Conservation (phyloP, 129 eudicot genomes). For the Heracleum sosnowskyi region DNA sequence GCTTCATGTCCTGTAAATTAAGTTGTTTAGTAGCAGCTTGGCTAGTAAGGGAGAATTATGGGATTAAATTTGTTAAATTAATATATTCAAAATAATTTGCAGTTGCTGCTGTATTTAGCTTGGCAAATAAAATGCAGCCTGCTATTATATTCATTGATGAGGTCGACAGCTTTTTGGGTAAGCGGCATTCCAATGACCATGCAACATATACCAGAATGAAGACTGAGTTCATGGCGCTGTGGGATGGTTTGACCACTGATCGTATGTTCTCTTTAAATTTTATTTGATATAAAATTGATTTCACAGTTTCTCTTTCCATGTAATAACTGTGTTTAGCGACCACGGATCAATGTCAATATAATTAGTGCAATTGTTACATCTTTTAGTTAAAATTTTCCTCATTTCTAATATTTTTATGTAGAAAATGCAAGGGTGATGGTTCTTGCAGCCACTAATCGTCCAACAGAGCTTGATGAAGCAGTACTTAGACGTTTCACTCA, state of each 20-base stretch:
- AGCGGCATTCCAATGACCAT: conserved; percentile 42
- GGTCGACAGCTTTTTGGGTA: conserved; percentile 60
- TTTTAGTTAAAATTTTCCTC: neutral
- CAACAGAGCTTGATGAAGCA: conserved; percentile 64
- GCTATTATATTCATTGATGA: conserved; percentile 61
- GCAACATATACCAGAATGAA: conserved; percentile 50
- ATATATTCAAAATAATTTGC: conserved; percentile 3
- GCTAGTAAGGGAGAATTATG: too few relatives aligned
- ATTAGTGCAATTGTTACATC: neutral
- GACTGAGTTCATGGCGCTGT: conserved; percentile 60
- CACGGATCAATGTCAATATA: neutral
- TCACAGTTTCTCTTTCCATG: neutral
- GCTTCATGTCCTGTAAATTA: neutral
- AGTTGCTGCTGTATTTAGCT: conserved; percentile 63
- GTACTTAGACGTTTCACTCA: conserved; percentile 51
- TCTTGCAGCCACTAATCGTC: conserved; percentile 68
- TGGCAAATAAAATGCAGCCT: conserved; percentile 60
- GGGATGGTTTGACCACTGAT: conserved; percentile 69
- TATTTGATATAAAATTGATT: neutral
- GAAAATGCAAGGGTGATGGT: conserved; percentile 65
- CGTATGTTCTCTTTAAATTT: conserved; percentile 30
- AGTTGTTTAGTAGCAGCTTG: neutral
- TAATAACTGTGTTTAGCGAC: neutral
- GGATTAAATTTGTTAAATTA: neutral
- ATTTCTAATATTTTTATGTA: conserved; percentile 4